A percentile compares a stretch with the other conserved stretches of the same genome.
Evolutionary conservation across 495 filamentous ascomycete genomes (phyloP).

Genomic region (Xanthoparmelia taractica): DNA sequence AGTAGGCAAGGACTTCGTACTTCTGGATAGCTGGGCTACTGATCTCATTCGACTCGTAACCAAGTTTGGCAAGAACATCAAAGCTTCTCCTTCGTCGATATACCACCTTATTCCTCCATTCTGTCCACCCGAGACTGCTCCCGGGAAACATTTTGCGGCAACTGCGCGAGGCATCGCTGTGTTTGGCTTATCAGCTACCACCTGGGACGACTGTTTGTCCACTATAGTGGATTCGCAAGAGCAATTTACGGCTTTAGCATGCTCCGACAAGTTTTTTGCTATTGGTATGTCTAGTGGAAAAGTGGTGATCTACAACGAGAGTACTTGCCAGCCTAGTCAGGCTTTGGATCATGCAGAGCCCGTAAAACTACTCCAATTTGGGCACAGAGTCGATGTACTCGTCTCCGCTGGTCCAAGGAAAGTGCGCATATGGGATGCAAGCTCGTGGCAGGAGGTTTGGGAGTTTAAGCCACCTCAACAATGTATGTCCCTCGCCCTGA

Average conservation of each 20-base stretch:
- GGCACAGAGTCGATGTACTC: constrained; percentile 18
- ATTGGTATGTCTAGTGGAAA: constrained; percentile 16
- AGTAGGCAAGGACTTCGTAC: constrained; percentile 21
- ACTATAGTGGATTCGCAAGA: constrained; percentile 19
- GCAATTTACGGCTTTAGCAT: constrained; percentile 14
- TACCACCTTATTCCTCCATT: constrained; percentile 28
- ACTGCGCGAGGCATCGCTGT: constrained; percentile 22
- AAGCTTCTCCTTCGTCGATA: constrained; percentile 26
- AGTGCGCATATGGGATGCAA: constrained; percentile 26
- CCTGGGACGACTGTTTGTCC: constrained; percentile 30
- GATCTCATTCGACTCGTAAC: constrained; percentile 29
- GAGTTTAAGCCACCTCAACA: constrained; percentile 18
- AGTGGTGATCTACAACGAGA: constrained; percentile 24
- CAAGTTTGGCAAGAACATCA: constrained; percentile 29
- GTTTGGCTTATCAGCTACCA: constrained; percentile 19
- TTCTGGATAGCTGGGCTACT: constrained; percentile 26
- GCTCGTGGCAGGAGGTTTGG: constrained; percentile 18
- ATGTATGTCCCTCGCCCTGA: constrained; percentile 21
- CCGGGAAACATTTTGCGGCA: constrained; percentile 21
- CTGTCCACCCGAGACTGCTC: constrained; percentile 26
- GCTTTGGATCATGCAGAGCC: constrained; percentile 24
- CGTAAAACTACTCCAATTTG: constrained; percentile 22
- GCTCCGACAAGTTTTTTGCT: constrained; percentile 18
- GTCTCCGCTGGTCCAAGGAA: constrained; percentile 19
- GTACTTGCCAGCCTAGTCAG: constrained; percentile 22